phyloP scores from a whole-genome alignment of 192 early-diverging fungal genomes.

The Linnemannia schmuckeri region DNA sequence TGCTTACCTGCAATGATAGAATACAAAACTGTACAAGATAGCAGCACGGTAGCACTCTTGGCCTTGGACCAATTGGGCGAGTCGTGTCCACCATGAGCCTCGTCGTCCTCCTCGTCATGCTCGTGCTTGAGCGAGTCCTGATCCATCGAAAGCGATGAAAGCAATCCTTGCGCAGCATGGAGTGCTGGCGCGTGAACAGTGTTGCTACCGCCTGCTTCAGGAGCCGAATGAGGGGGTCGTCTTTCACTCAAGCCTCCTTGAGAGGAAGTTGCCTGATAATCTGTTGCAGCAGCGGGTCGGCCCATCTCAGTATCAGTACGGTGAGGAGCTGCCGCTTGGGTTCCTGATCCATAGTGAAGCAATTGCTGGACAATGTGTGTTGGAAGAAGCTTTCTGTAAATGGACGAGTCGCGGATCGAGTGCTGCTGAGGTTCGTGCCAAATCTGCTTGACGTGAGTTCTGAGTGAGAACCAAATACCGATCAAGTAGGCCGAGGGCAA shows the following conservation, averaged over 20 bases:
- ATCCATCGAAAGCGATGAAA: constrained; percentile 51
- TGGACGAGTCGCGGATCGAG: constrained; percentile 40
- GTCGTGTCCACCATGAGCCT: constrained; percentile 84
- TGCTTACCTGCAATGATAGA: constrained; percentile 79
- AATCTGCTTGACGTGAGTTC: constrained; percentile 88
- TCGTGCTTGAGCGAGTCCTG: constrained; percentile 46
- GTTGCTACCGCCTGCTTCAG: neutral
- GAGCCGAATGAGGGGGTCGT: constrained; percentile 31
- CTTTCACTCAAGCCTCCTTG: constrained; percentile 8
- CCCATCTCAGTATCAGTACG: constrained; percentile 35
- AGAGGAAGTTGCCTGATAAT: constrained; percentile 14
- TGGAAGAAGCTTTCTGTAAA: constrained; percentile 63
- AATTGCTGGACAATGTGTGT: constrained; percentile 63
- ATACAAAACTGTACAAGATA: constrained; percentile 87
- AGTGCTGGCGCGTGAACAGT: constrained; percentile 19
- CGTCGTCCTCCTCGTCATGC: constrained; percentile 72
- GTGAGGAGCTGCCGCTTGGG: constrained; percentile 3
- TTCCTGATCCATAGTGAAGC: constrained; percentile 43
- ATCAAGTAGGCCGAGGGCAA: constrained; percentile 78
- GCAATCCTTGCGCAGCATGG: constrained; percentile 42
- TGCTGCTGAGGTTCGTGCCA: constrained; percentile 71
- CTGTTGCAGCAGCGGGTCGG: neutral
- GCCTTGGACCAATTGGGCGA: constrained; percentile 92
- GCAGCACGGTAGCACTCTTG: constrained; percentile 83
- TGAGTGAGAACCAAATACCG: constrained; percentile 93